A percentile compares a stretch with the other conserved stretches of the same genome.
Conservation (phyloP, 2,329 filamentous ascomycete species). For the Alternaria triticimaculans region DNA sequence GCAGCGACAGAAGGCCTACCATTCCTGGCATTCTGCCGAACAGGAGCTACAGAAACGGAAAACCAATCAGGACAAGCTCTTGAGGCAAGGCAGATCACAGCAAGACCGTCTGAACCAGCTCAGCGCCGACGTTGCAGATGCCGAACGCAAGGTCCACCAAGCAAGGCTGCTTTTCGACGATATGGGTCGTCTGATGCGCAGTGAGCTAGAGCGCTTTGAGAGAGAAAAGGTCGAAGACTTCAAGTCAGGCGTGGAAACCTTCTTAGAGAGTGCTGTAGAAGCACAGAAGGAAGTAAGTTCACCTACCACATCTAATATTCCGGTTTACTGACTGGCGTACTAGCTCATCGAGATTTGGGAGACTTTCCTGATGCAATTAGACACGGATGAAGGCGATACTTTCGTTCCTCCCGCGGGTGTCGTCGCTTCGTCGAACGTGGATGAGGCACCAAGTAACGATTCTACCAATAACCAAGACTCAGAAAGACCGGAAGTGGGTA, state of each 20-base stretch:
- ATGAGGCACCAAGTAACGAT: constrained; percentile 20
- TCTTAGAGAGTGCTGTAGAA: constrained; percentile 94
- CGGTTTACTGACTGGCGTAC: constrained; percentile 16
- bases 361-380: constrained; percentile 94
- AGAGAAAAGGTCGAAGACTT: constrained; percentile 98
- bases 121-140: constrained; percentile 91
- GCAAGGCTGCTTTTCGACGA: constrained; percentile 91
- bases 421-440: constrained; percentile 37
- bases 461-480: constrained; percentile 13
- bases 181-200: constrained; percentile 92
- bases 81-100: constrained; percentile 92
- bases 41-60: constrained; percentile 90
- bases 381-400: constrained; percentile 78
- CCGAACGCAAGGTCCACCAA: constrained; percentile 91
- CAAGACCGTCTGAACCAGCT: constrained; percentile 94
- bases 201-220: constrained; percentile 92
- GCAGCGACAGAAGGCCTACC: constrained; percentile 93
- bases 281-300: constrained; percentile 91
- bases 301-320: not conserved
- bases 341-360: constrained; percentile 91
- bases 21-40: constrained; percentile 91
- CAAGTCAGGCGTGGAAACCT: constrained; percentile 97
- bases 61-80: constrained; percentile 87
- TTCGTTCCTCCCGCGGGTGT: constrained; percentile 51
- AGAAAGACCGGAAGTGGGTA: not conserved